phyloP scores from a whole-genome alignment of 192 early-diverging fungal species.

The Physocladia obscura region DNA sequence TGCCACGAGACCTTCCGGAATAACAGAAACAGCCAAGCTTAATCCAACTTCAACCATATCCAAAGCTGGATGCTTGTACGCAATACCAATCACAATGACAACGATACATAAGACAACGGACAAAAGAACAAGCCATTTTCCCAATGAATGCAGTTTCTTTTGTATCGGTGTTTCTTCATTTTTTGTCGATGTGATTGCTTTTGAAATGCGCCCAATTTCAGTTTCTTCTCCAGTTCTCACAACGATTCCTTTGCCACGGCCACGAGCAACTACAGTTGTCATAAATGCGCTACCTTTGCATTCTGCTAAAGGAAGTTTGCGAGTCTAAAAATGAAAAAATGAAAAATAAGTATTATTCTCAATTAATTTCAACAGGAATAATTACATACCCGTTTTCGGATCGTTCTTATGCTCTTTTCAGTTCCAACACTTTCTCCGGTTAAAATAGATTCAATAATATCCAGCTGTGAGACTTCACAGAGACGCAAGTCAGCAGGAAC shows the following conservation, averaged over 20 bases:
- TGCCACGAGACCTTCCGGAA: constrained; percentile 96
- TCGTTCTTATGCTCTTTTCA: constrained; percentile 66
- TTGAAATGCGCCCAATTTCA: constrained; percentile 93
- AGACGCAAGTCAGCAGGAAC: constrained; percentile 90
- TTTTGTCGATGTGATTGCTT: constrained; percentile 68
- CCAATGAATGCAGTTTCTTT: constrained; percentile 70
- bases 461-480: constrained; percentile 79
- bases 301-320: constrained; percentile 79
- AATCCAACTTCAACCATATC: constrained; percentile 83
- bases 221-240: constrained; percentile 83
- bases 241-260: constrained; percentile 89
- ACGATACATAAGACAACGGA: constrained; percentile 78
- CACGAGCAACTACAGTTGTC: constrained; percentile 88
- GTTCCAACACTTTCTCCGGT: constrained; percentile 89
- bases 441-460: constrained; percentile 87
- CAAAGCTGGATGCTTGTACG: constrained; percentile 62
- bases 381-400: constrained; percentile 60
- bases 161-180: constrained; percentile 51
- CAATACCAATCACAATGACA: constrained; percentile 81
- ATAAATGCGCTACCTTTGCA: constrained; percentile 97
- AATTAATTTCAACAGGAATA: neutral
- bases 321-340: constrained; percentile 39
- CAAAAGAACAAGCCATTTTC: constrained; percentile 79
- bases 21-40: constrained; percentile 91
- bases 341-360: neutral